Evolutionary conservation across 768 basidiomycete species (phyloP), one percentile per base, ranked within the genome.

Genomic region (Macrolepiota fuliginosa): DNA sequence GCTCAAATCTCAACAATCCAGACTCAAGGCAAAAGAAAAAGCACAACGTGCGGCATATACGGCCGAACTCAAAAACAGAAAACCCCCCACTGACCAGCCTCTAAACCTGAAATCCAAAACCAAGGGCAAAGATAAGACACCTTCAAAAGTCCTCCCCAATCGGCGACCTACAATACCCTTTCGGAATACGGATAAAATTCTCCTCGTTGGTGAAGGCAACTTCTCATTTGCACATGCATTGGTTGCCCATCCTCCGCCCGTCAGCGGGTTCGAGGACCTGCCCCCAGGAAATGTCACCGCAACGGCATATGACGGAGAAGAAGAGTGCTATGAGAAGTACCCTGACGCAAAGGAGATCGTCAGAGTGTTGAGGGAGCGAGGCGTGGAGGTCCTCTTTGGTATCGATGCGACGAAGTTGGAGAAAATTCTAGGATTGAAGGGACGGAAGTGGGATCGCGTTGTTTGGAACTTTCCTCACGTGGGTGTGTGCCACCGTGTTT

Each of bases 381-480:
- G 94, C 0, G 89, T 83, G 2, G 75, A 83, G 51, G 85, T 97
- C 9, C 69, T 92, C 12, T 98, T 97, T 71, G 81, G 80, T 6
- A 81, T 97, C 19, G 96, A 98, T 70, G 96, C 89, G n/a, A 90
- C 88, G 6, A 82, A 77, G 59, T 73, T 98, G 36, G 88, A 88
- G 57, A 89, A 81, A 63, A 73, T 77, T 40, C 61, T 81, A 5
- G 69, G 72, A 5, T 72, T 96, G 50, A 90, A 86, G 63, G 84
- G 83, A 42, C 76, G 78, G 63, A 82, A 75, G 58, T 91, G 90
- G 83, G 89, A 94, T 73, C 84, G 83, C 63, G 83, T 98, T 60
- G 85, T 92, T 6, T 98, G 94, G 89, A 97, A 98, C 72, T 98
- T 98, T 71, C 96, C 96, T 62, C 96, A 98, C 76, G 90, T 91